Base-by-base conservation (phyloP, 495 filamentous ascomycete species). In the Penicillium robsamsonii region DNA sequence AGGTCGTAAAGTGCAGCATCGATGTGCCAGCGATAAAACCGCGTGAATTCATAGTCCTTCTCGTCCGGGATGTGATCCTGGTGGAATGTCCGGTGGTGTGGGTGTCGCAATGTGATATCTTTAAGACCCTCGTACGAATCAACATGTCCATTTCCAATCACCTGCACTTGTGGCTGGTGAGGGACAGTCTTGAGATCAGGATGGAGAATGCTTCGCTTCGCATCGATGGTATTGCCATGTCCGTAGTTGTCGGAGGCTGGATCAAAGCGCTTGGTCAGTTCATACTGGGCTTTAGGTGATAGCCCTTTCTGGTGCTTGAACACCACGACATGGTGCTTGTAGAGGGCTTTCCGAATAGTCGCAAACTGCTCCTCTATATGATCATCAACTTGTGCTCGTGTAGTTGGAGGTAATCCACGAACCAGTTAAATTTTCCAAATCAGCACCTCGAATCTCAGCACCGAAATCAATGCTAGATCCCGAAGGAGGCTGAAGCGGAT, bases 1-100 rank as follows among this genome's bases (percentile, higher is more conserved):
- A 88, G 75, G 12, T 81, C 87, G 64, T 91, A 91, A 4, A 90
- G 73, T 7, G 87, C 87, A 10, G 87, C 87, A 65, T 91, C 87
- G 53, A 91, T 89, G 62, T 91, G 87, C 87, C 87, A 91, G 33
- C 87, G 76, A 68, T 87, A 90, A 70, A 89, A 91, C 24, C 87
- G 82, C 5, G 87, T 90, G 67, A 77, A 83, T 42, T 81, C 79
- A 24, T 86, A 74, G 58, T 90, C 86, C 45, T 88, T 83, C 4
- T 80, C 77, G 17, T 75, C 78, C 11, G 84, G 79, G 59, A 91
- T 82, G 40, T 77, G 62, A 37, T 82, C 78, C 43, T 84, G 81
- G 67, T 90, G 87, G 67, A 91, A 91, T 17, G 82, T 88, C 52
- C 77, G 79, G 75, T 91, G 87, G 62, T 91, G 87, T 1, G 87